Evolutionary conservation across 257 asterid species (phyloP).

Genomic region (Solanum sejunctum): DNA sequence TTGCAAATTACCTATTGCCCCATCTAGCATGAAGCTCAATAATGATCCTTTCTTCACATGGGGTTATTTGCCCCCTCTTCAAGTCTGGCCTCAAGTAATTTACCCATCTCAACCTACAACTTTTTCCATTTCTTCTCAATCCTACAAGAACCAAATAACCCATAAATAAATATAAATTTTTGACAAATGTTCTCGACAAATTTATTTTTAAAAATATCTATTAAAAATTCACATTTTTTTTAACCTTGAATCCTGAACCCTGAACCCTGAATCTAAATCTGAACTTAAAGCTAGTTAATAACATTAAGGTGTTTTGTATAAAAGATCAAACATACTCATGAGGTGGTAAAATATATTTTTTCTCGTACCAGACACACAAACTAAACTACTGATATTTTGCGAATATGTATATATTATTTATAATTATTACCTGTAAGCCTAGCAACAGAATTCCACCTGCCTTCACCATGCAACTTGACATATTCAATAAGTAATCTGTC

Average conservation of each 20-base stretch:
- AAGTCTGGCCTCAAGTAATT: slow-evolving; percentile 92
- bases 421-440: slow-evolving; percentile 47
- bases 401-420: not conserved
- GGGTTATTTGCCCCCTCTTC: slow-evolving; percentile 86
- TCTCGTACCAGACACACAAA: not conserved
- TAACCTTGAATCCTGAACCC: too few species aligned
- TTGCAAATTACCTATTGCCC: slow-evolving; percentile 66
- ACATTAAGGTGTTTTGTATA: too few species aligned
- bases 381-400: not conserved
- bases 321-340: not conserved
- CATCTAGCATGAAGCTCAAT: slow-evolving; percentile 72
- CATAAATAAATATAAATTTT: not conserved
- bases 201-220: not conserved
- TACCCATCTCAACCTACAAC: slow-evolving; percentile 93
- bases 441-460: slow-evolving; percentile 86
- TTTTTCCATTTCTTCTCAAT: slow-evolving; percentile 81
- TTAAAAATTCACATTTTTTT: not conserved
- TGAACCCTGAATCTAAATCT: too few species aligned
- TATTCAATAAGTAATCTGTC: slow-evolving; percentile 59
- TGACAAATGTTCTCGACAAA: not conserved
- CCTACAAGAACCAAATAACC: slow-evolving; percentile 22
- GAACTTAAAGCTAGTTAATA: too few species aligned
- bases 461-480: slow-evolving; percentile 84
- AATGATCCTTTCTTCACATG: slow-evolving; percentile 64
- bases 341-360: not conserved